phyloP scores from a whole-genome alignment of 352 stramenopile genomes.

The Phytophthora multivora region DNA sequence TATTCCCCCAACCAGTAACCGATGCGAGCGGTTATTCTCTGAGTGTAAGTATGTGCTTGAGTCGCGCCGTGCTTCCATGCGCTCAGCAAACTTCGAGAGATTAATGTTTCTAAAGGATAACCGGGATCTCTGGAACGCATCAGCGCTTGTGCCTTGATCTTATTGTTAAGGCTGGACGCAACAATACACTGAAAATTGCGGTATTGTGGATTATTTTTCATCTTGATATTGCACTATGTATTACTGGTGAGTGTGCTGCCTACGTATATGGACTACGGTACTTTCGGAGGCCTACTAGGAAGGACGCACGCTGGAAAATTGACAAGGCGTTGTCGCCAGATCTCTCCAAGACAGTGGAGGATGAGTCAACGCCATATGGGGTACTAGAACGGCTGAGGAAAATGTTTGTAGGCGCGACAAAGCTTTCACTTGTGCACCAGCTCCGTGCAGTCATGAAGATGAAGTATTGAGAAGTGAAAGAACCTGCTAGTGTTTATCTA shows the following conservation, averaged over 20 bases:
- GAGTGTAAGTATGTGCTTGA: slow-evolving; percentile 7
- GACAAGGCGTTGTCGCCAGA: background rate
- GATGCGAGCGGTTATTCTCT: background rate
- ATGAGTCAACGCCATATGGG: too few species aligned
- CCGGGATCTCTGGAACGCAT: slow-evolving; percentile 17
- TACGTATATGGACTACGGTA: too few species aligned
- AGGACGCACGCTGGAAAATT: background rate
- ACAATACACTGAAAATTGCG: too few species aligned
- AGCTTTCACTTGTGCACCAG: slow-evolving; percentile 2
- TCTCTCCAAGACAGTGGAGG: too few species aligned
- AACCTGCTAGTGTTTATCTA: slow-evolving; percentile 2
- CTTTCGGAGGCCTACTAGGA: too few species aligned
- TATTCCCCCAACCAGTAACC: background rate
- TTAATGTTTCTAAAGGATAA: slow-evolving; percentile 34
- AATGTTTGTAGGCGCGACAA: too few species aligned
- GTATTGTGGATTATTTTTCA: too few species aligned
- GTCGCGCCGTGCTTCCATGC: background rate
- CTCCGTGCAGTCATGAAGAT: slow-evolving; percentile 1
- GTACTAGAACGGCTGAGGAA: too few species aligned
- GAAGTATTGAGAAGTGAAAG: background rate
- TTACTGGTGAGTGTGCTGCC: too few species aligned
- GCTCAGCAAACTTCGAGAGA: slow-evolving; percentile 25
- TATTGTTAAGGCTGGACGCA: background rate
- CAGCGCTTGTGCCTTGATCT: slow-evolving; percentile 8
- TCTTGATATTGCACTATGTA: too few species aligned